Evolutionary conservation across 257 asterid species (phyloP).

Genomic region (Solanum gandarillasii): DNA sequence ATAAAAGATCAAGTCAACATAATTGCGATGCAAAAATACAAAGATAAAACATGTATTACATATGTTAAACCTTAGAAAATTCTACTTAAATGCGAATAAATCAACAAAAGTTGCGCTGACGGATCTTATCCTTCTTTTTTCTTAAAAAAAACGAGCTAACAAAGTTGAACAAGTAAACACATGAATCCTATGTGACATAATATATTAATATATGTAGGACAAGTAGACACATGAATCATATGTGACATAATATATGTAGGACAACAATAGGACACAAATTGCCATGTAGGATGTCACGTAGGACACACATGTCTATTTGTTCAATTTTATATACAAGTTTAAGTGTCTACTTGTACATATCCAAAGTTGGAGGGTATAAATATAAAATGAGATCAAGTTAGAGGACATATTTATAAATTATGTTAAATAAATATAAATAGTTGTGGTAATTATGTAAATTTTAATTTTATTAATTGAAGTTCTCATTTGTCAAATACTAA

Average conservation of each 20-base stretch:
- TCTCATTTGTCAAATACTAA: neutral
- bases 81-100: neutral
- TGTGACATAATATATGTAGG: neutral
- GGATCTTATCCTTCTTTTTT: too few species aligned
- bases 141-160: too few species aligned
- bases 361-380: too few species aligned
- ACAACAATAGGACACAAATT: neutral
- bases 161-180: neutral
- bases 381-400: too few species aligned
- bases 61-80: neutral
- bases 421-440: too few species aligned
- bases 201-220: neutral
- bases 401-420: neutral
- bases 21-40: neutral
- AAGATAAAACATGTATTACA: neutral
- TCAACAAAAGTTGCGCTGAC: neutral
- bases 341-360: neutral
- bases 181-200: too few species aligned
- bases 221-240: too few species aligned
- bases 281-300: neutral
- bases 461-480: neutral
- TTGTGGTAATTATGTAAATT: neutral
- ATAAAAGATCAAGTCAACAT: neutral
- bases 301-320: rapidly evolving
- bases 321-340: too few species aligned